Base-by-base conservation (phyloP, 108 stramenopile genomes). In the Pseudonitzschia multistriata region DNA sequence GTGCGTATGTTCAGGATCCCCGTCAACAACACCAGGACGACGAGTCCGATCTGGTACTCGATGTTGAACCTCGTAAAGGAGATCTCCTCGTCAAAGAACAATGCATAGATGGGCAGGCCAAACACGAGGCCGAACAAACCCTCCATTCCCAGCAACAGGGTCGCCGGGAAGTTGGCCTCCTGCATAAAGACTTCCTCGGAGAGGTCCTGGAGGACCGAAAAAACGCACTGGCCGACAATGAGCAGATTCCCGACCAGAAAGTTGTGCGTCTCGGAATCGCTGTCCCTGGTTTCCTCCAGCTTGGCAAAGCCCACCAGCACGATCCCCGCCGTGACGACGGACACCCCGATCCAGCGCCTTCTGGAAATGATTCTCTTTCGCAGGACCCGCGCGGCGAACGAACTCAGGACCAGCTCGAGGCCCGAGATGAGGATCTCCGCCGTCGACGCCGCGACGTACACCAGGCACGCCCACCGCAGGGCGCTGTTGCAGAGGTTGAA, bases 401-500 rank as follows among this genome's bases (percentile, higher is more conserved):
- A 53, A 36, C 79, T 81, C 34, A 83, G 50, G 3, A 72, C 56
- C 19, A 84, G 45, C 50, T 84, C 83, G 39, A 76, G 34, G 2
- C 83, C 83, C 27, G 68, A 64, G 3, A 81, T 84, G 14, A 84
- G 61, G 70, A 81, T 84, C 62, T 84, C 83, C 3, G 81, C 80
- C 8, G 74, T 74, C 22, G 78, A 81, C 0, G 83, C 80, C 24
- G 74, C 64, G 22, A 79, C 39, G 48, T 59, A 81, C 10, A 81
- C 49, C 19, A 84, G 64, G 24, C 80, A 71, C 13, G 81, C 78
- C 81, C 81, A 74, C n/a, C 73, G 59, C 48, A 71, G 49, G 21
- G 40, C 65, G 14, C 62, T n/a, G 25, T 74, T 76, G 42, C 56
- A 57, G 3, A 77, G 67, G 31, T 77, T 73, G 66, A 77, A 73